Conservation (phyloP, 2,329 filamentous ascomycete genomes). For the Fusarium penzigii region DNA sequence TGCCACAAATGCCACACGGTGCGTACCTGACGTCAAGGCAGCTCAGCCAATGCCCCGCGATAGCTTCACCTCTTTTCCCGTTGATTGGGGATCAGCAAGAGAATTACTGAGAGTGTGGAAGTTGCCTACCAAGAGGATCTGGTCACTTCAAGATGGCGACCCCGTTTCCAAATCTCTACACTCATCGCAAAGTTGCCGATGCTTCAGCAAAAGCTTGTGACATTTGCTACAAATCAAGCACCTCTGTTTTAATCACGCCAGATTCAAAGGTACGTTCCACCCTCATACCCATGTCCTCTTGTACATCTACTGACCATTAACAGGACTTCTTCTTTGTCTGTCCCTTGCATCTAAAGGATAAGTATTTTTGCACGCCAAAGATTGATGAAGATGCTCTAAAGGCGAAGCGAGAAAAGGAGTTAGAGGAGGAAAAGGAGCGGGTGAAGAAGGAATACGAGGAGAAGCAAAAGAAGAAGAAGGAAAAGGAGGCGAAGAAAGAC, state of each 20-base stretch:
- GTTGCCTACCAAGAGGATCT: too few species aligned
- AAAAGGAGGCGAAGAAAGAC: constrained; percentile 50
- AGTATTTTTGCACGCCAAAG: constrained; percentile 75
- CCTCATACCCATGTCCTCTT: too few species aligned
- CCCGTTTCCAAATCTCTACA: constrained; percentile 74
- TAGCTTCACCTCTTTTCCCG: constrained; percentile 5
- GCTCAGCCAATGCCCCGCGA: constrained; percentile 15
- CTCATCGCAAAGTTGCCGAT: constrained; percentile 84
- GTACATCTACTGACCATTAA: not conserved
- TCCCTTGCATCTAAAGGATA: constrained; percentile 77
- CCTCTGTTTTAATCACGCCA: constrained; percentile 83
- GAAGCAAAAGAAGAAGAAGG: constrained; percentile 66
- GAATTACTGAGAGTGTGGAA: too few species aligned
- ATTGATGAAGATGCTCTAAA: constrained; percentile 67
- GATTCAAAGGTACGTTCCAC: constrained; percentile 72
- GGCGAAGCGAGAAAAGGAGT: constrained; percentile 60
- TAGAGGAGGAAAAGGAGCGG: constrained; percentile 64
- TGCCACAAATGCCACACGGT: constrained; percentile 16
- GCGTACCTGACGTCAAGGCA: constrained; percentile 20
- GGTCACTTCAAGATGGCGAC: constrained; percentile 40
- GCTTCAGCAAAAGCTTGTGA: constrained; percentile 81
- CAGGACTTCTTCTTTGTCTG: constrained; percentile 92
- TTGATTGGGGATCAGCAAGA: too few species aligned
- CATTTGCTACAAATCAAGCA: constrained; percentile 87
- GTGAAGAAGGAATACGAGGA: constrained; percentile 79